Evolutionary conservation across 495 filamentous ascomycete genomes (phyloP), one percentile per base, ranked within the genome.

Genomic region (Rhypophila decipiens): DNA sequence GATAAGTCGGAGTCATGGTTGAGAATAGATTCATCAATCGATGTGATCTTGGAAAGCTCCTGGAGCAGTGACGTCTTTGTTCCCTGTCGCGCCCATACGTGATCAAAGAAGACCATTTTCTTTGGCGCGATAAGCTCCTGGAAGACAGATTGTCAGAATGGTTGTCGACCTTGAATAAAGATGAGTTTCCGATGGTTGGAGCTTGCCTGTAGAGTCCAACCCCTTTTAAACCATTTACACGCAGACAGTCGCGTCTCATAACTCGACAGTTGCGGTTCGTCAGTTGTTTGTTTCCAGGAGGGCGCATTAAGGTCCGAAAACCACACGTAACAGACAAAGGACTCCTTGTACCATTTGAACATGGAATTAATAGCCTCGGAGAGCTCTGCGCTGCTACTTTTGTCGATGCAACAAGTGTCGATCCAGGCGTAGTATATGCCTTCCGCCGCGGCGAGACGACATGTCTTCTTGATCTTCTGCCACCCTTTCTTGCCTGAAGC

Each of bases 401-500:
- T 55, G 27, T 55, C 48, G 44, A 55, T 55, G 27, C 52, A 55
- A 21, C 47, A 51, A 0, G 52, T 51, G n/a, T 55, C 52, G 2
- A 55, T 29, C 52, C 52, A 55, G 1, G 23, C 24, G 23, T 29
- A 51, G 0, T 42, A 2, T 7, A 21, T 24, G 1, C 39, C 39
- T 7, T 34, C 11, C 2, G 9, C 13, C 0, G 12, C 20, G 1
- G 51, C 45, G 3, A 45, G 8, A 10, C 12, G n/a, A 18, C 34
- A 44, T 20, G 51, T 52, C 21, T 35, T 23, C 15, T 34, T 23
- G 17, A 56, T 52, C 50, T 59, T 59, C 17, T 7, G 34, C 34
- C 48, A 64, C 2, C 59, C 64, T 23, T 49, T 47, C 49, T 61
- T 63, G 34, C 8, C 2, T 5, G 5, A 37, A 2, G 46, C 46